Conservation (phyloP, 2,329 filamentous ascomycete species). For the Dactylellina haptotyla region DNA sequence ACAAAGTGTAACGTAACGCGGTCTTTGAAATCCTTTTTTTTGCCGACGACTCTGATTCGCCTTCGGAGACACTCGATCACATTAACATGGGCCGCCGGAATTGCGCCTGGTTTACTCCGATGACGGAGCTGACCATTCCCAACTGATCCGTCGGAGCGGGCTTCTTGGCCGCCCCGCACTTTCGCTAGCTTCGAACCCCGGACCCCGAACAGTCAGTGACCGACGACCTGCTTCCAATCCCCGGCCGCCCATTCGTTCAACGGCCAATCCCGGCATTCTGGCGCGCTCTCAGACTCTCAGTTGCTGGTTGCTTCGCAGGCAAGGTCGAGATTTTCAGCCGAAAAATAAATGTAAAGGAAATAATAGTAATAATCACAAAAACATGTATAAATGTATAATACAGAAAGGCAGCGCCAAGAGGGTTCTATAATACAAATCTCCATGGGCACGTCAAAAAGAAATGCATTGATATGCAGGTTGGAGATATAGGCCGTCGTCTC, state of each 20-base stretch:
- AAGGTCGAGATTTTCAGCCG: no score
- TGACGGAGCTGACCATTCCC: constrained; percentile 48
- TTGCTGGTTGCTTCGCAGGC: no score
- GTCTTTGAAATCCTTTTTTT: constrained; percentile 26
- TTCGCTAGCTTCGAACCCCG: constrained; percentile 34
- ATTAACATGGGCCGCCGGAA: constrained; percentile 10
- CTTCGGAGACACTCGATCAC: background rate
- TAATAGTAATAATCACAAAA: no score
- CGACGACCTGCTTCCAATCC: no score
- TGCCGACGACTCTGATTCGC: constrained; percentile 43
- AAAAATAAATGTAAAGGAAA: no score
- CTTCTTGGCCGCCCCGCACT: constrained; percentile 32
- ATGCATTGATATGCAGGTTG: no score
- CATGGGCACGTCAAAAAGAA: no score
- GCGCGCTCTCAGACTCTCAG: no score
- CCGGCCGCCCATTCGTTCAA: no score
- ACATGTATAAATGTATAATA: no score
- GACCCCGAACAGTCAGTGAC: background rate
- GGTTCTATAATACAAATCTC: constrained; percentile 27
- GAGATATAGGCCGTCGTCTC: no score
- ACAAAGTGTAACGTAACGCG: background rate
- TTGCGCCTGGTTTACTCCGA: constrained; percentile 35
- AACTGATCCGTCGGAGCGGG: background rate
- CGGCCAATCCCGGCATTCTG: no score
- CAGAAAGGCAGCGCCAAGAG: constrained; percentile 4